Evolutionary conservation across 495 filamentous ascomycete genomes (phyloP).

Genomic region (Daldinia bambusicola): DNA sequence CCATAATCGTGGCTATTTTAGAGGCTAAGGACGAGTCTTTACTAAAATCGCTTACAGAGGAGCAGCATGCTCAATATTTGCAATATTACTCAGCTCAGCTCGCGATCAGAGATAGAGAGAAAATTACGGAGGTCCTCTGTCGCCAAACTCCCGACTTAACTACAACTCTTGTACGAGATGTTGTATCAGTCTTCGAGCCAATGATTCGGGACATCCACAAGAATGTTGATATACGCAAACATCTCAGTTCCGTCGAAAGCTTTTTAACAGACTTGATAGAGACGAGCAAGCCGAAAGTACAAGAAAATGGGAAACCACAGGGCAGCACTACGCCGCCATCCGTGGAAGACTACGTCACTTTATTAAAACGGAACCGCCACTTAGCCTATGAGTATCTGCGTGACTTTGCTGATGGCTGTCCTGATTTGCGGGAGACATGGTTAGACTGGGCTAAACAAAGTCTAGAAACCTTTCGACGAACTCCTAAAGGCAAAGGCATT

Average conservation of each 20-base stretch:
- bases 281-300: slow-evolving; percentile 51
- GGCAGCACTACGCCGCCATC: slow-evolving; percentile 52
- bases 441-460: slow-evolving; percentile 55
- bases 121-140: slow-evolving; percentile 67
- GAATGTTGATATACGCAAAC: slow-evolving; percentile 69
- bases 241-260: slow-evolving; percentile 64
- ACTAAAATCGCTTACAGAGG: slow-evolving; percentile 53
- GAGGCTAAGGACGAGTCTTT: slow-evolving; percentile 44
- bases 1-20: slow-evolving; percentile 65
- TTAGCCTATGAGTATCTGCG: slow-evolving; percentile 70
- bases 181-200: slow-evolving; percentile 69
- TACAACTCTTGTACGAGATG: slow-evolving; percentile 65
- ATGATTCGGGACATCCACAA: slow-evolving; percentile 72
- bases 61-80: slow-evolving; percentile 63
- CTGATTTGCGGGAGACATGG: slow-evolving; percentile 64
- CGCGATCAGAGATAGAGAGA: slow-evolving; percentile 69
- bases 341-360: slow-evolving; percentile 69
- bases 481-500: not conserved
- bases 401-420: slow-evolving; percentile 68
- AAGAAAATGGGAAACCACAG: slow-evolving; percentile 9
- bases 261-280: slow-evolving; percentile 70
- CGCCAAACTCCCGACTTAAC: slow-evolving; percentile 67
- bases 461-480: slow-evolving; percentile 46
- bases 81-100: slow-evolving; percentile 69
- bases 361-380: slow-evolving; percentile 65